Evolutionary conservation across 495 filamentous ascomycete species (phyloP).

Genomic region (Aspergillus panamensis): DNA sequence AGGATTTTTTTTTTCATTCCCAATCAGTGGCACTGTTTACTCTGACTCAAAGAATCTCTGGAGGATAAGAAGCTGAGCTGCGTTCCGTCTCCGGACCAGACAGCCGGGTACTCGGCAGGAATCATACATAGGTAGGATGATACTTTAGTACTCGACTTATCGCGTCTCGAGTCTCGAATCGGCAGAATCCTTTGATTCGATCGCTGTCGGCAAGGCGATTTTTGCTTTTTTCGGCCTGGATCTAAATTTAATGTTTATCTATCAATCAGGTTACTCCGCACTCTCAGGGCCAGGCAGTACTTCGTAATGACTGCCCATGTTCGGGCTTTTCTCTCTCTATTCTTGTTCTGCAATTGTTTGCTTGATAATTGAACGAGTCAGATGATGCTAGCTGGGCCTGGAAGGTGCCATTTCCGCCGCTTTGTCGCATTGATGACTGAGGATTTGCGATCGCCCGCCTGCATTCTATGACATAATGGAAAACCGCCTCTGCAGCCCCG

Average conservation of each 20-base stretch:
- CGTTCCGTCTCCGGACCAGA: neutral
- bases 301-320: no score
- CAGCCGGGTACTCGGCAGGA: neutral
- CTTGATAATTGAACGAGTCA: neutral
- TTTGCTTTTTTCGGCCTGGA: constrained; percentile 10
- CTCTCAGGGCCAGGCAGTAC: neutral
- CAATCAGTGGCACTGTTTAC: constrained; percentile 9
- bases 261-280: neutral
- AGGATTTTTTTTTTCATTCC: neutral
- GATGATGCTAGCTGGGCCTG: neutral
- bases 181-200: constrained; percentile 16
- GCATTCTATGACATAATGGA: constrained; percentile 33
- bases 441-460: constrained; percentile 15
- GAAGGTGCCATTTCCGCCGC: neutral
- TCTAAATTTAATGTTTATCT: constrained; percentile 7
- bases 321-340: neutral
- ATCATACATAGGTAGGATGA: neutral
- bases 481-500: constrained; percentile 22
- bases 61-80: neutral
- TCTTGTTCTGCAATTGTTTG: neutral
- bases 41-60: constrained; percentile 7
- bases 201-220: constrained; percentile 10
- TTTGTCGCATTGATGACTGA: neutral
- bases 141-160: no score
- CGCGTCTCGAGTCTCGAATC: constrained; percentile 14